Evolutionary conservation across 768 basidiomycete genomes (phyloP).

Genomic region (Ramaria sp.): DNA sequence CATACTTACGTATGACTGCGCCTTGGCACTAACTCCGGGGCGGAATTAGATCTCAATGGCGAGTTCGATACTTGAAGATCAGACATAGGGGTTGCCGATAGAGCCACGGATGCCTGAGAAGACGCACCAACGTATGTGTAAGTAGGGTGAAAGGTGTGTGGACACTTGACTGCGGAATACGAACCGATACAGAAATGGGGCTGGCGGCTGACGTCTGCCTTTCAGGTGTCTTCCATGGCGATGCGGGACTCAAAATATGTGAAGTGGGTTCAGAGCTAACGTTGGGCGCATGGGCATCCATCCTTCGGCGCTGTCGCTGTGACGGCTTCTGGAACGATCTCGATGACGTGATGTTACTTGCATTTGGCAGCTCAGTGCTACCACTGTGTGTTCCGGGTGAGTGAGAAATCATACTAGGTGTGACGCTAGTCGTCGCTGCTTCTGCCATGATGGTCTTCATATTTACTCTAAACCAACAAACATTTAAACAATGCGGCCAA

Average conservation of each 20-base stretch:
- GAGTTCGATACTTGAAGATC: neutral
- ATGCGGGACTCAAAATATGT: neutral
- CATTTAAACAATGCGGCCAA: too few relatives aligned
- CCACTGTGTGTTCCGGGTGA: slow-evolving; percentile 5
- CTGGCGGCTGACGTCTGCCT: neutral
- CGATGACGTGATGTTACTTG: neutral
- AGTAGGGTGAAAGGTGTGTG: neutral
- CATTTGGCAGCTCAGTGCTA: neutral
- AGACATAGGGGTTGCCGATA: neutral
- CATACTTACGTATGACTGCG: too few relatives aligned
- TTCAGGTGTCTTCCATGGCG: neutral
- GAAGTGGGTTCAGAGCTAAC: neutral
- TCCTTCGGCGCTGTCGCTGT: neutral
- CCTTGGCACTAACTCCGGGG: too few relatives aligned
- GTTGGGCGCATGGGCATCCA: neutral
- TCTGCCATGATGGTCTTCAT: slow-evolving; percentile 85
- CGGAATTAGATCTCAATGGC: too few relatives aligned
- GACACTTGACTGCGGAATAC: neutral
- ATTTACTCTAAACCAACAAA: slow-evolving; percentile 43
- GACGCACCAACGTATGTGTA: neutral
- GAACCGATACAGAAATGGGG: neutral
- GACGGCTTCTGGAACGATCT: neutral
- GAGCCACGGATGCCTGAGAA: neutral
- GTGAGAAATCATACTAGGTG: neutral
- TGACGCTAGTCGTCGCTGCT: slow-evolving; percentile 24